phyloP scores from a whole-genome alignment of 371 early-diverging fungal genomes.

The Mucor irregularis region DNA sequence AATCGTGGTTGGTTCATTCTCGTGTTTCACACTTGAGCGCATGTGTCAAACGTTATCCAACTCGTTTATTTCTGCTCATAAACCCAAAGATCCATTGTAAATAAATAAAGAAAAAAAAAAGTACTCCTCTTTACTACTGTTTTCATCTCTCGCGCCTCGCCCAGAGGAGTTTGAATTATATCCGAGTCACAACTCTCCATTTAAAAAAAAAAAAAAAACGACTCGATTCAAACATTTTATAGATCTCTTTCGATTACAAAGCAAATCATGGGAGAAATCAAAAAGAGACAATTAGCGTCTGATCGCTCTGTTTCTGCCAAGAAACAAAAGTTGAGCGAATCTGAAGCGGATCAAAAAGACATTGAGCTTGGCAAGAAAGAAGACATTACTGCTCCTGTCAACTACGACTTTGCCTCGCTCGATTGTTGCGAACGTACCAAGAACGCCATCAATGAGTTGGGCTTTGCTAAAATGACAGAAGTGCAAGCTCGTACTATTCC shows the following conservation, averaged over 20 bases:
- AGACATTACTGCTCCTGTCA: slow-evolving; percentile 39
- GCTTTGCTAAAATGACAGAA: slow-evolving; percentile 95
- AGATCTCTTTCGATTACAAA: neutral
- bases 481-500: slow-evolving; percentile 97
- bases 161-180: too few relatives aligned
- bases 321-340: slow-evolving; percentile 19
- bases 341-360: slow-evolving; percentile 3
- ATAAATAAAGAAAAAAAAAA: slow-evolving; percentile 5
- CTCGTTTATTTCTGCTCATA: slow-evolving; percentile 44
- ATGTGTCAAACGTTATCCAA: too few relatives aligned
- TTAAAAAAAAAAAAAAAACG: slow-evolving; percentile 2
- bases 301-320: slow-evolving; percentile 21
- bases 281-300: slow-evolving; percentile 30
- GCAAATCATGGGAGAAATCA: slow-evolving; percentile 13
- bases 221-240: too few relatives aligned
- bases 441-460: slow-evolving; percentile 90
- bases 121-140: neutral
- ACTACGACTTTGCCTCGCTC: slow-evolving; percentile 60
- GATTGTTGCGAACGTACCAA: slow-evolving; percentile 70
- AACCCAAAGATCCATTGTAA: slow-evolving; percentile 26
- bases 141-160: neutral
- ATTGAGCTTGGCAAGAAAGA: slow-evolving; percentile 46
- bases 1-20: too few relatives aligned
- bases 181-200: neutral
- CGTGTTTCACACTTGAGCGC: too few relatives aligned